A percentile compares a stretch with the other conserved stretches of the same genome.
Conservation (phyloP, 805 yeast genomes). For the Ogataea neopini region DNA sequence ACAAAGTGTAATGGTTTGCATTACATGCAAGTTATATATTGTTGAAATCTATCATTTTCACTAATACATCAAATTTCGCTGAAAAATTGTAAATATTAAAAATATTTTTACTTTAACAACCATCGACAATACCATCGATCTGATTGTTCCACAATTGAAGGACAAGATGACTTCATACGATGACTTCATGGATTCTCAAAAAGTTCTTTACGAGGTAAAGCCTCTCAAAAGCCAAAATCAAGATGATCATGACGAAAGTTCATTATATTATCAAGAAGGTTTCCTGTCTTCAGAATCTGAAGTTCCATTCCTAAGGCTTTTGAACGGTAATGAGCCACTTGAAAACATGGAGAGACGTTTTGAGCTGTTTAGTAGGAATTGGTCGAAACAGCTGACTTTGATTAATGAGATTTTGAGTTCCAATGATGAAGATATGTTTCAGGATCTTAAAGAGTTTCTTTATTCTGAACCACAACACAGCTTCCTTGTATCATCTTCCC, state of each 20-base stretch:
- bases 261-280: slow-evolving; percentile 23
- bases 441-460: slow-evolving; percentile 32
- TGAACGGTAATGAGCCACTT: slow-evolving; percentile 45
- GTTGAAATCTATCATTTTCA: too few species aligned
- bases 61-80: too few species aligned
- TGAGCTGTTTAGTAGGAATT: slow-evolving; percentile 42
- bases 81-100: too few species aligned
- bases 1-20: too few species aligned
- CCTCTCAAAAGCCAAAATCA: slow-evolving; percentile 6
- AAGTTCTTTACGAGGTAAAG: slow-evolving; percentile 32
- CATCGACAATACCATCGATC: too few species aligned
- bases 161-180: slow-evolving; percentile 14
- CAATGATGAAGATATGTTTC: slow-evolving; percentile 38
- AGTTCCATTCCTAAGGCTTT: slow-evolving; percentile 43
- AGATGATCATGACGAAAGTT: slow-evolving; percentile 8
- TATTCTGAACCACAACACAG: slow-evolving; percentile 12
- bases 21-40: too few species aligned
- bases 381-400: slow-evolving; percentile 35
- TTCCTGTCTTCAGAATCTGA: slow-evolving; percentile 18
- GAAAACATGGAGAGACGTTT: slow-evolving; percentile 41
- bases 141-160: too few species aligned
- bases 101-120: too few species aligned
- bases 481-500: slow-evolving; percentile 12
- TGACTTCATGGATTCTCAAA: slow-evolving; percentile 34
- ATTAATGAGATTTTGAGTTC: slow-evolving; percentile 34